Evolutionary conservation across 192 early-diverging fungal genomes (phyloP), one percentile per base, ranked within the genome.

Genomic region (Geranomyces variabilis): DNA sequence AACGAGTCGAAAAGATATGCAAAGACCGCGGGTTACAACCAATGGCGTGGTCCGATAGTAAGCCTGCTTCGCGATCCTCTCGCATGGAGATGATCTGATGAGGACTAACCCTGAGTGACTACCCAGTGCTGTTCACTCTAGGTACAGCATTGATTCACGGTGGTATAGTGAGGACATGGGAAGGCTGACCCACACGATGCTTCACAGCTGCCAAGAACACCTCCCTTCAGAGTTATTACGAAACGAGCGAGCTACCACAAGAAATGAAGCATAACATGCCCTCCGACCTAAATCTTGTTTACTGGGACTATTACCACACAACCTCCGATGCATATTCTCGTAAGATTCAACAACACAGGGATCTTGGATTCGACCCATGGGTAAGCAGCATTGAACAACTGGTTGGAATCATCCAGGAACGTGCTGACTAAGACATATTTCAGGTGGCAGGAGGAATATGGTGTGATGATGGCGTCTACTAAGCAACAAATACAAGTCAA

Each of bases 41-140:
- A 1, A 90, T 95, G 86, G 88, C 94, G 51, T 95, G 93, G 93
- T 94, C 93, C 0, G 93, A 95, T 74, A 95, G 86, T 90, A 83
- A 74, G 83, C 73, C 31, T 15, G 0, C 26, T 19, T 34, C 26
- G 46, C 46, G 12, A 19, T 47, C 19, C 19, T 9, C 7, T 53
- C 10, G 36, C 5, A 41, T 41, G 36, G 3, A 41, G 5, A 41
- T 41, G 36, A 41, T 41, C 44, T 19, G 43, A 30, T 24, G 55
- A 19, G 10, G 34, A 29, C 34, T 69, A 30, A 65, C 34, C 6
- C 7, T 8, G 4, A 45, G 19, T 17, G 4, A 3, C 51, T 36
- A 0, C 19, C 49, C 30, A 77, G 62, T 81, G 75, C 69, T 81
- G 2, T 81, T 72, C 46, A 81, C 72, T 4, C 44, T 81, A 41